phyloP scores from a whole-genome alignment of 2,329 filamentous ascomycete genomes.

The Diaporthe vexans region DNA sequence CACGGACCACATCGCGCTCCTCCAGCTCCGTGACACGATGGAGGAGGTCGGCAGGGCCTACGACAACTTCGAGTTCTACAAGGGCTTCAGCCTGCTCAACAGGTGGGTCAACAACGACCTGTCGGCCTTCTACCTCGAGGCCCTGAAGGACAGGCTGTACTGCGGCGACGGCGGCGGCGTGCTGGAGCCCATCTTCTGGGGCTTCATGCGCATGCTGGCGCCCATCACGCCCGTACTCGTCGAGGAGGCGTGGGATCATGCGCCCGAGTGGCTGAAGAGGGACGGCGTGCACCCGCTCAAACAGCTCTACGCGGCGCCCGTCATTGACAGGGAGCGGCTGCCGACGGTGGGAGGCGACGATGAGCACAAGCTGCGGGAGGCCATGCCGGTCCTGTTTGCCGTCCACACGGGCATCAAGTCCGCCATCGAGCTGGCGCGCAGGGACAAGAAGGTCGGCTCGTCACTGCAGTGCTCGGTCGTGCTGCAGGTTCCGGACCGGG shows the following conservation, averaged over 20 bases:
- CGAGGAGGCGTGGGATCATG: conserved; percentile 88
- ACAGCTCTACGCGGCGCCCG: conserved; percentile 61
- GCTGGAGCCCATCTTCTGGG: conserved; percentile 76
- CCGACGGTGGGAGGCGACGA: conserved; percentile 55
- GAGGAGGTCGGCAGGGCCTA: conserved; percentile 75
- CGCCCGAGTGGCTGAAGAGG: conserved; percentile 73
- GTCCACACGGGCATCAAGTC: conserved; percentile 79
- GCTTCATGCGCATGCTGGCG: conserved; percentile 82
- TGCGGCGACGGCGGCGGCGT: conserved; percentile 79
- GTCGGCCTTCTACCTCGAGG: conserved; percentile 94
- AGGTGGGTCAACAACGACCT: conserved; percentile 86
- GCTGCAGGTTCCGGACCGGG: conserved; percentile 60
- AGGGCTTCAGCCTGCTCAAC: conserved; percentile 80
- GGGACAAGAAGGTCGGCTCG: conserved; percentile 80
- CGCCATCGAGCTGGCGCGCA: conserved; percentile 80
- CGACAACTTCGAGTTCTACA: conserved; percentile 84
- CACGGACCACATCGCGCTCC: conserved; percentile 81
- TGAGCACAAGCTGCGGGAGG: conserved; percentile 56
- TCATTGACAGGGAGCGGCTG: conserved; percentile 58
- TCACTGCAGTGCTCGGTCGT: conserved; percentile 83
- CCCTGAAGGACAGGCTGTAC: conserved; percentile 92
- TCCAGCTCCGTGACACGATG: conserved; percentile 79
- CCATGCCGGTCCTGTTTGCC: conserved; percentile 63
- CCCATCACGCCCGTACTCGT: conserved; percentile 87
- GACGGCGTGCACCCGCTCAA: conserved; percentile 58